Evolutionary conservation across 257 asterid species (phyloP).

Genomic region (Salvia splendens): DNA sequence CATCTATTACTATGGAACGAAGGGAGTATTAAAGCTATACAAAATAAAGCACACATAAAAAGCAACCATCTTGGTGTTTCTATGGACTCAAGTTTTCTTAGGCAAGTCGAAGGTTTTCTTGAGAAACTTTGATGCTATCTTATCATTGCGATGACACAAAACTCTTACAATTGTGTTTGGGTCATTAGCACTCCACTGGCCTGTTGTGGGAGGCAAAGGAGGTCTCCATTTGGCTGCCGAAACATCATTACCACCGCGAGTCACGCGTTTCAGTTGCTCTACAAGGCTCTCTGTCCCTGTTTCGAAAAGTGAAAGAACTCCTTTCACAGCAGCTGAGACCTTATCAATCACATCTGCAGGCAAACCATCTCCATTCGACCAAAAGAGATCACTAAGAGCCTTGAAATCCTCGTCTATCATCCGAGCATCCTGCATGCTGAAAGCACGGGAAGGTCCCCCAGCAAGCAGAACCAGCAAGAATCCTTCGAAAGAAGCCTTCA

Average conservation of each 20-base stretch:
- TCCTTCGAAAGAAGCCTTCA: constrained; percentile 92
- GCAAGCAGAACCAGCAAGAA: constrained; percentile 77
- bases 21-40: constrained; percentile 3
- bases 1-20: too few species aligned
- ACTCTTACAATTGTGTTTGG: constrained; percentile 73
- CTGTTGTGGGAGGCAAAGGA: constrained; percentile 74
- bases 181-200: constrained; percentile 72
- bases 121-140: constrained; percentile 66
- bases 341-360: constrained; percentile 79
- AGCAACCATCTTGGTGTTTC: too few species aligned
- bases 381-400: constrained; percentile 70
- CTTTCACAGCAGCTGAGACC: constrained; percentile 45
- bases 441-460: constrained; percentile 74
- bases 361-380: constrained; percentile 94
- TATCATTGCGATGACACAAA: constrained; percentile 73
- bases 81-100: constrained; percentile 36
- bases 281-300: constrained; percentile 55
- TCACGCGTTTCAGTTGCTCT: constrained; percentile 46
- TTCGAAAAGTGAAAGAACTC: constrained; percentile 59
- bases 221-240: constrained; percentile 50
- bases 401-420: constrained; percentile 73
- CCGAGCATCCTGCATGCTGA: constrained; percentile 53
- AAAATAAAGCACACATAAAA: not conserved
- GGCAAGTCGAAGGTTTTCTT: constrained; percentile 69
- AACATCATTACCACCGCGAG: constrained; percentile 38